Evolutionary conservation across 192 early-diverging fungal genomes (phyloP).

Genomic region (Coemansia sp.): DNA sequence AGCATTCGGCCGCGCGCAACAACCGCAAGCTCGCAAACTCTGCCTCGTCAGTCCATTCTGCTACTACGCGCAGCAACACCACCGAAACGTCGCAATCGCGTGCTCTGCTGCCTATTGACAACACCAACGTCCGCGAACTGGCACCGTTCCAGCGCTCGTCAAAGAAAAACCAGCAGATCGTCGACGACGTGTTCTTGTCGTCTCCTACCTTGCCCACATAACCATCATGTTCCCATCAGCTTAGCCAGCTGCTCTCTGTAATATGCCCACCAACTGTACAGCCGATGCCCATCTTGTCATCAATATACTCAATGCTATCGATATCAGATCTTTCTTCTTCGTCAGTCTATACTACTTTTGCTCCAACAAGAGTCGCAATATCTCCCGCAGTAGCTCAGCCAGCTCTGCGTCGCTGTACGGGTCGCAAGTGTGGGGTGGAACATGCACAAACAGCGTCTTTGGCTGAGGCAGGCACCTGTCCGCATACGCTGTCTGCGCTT

Average conservation of each 20-base stretch:
- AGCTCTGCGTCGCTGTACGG: slow-evolving; percentile 39
- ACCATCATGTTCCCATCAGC: too few species aligned
- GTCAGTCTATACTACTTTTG: background rate
- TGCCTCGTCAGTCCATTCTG: slow-evolving; percentile 35
- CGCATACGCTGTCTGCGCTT: slow-evolving; percentile 18
- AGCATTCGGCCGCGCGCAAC: slow-evolving; percentile 22
- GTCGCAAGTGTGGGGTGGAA: slow-evolving; percentile 40
- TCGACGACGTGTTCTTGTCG: slow-evolving; percentile 48
- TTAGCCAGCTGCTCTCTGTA: too few species aligned
- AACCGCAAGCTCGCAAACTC: slow-evolving; percentile 24
- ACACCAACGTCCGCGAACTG: slow-evolving; percentile 49
- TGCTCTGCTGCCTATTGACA: slow-evolving; percentile 55
- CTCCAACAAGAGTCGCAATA: slow-evolving; percentile 17
- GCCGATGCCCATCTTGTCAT: background rate
- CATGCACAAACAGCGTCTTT: slow-evolving; percentile 56
- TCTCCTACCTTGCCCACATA: slow-evolving; percentile 37
- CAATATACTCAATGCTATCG: background rate
- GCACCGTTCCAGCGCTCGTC: slow-evolving; percentile 55
- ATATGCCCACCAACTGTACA: too few species aligned
- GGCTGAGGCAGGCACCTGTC: slow-evolving; percentile 10
- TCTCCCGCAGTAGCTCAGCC: slow-evolving; percentile 30
- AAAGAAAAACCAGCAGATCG: slow-evolving; percentile 53
- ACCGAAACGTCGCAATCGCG: slow-evolving; percentile 52
- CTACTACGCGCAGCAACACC: slow-evolving; percentile 43
- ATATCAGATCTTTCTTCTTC: background rate